Evolutionary conservation across 768 basidiomycete species (phyloP).

Genomic region (Mycena olivaceomarginata): DNA sequence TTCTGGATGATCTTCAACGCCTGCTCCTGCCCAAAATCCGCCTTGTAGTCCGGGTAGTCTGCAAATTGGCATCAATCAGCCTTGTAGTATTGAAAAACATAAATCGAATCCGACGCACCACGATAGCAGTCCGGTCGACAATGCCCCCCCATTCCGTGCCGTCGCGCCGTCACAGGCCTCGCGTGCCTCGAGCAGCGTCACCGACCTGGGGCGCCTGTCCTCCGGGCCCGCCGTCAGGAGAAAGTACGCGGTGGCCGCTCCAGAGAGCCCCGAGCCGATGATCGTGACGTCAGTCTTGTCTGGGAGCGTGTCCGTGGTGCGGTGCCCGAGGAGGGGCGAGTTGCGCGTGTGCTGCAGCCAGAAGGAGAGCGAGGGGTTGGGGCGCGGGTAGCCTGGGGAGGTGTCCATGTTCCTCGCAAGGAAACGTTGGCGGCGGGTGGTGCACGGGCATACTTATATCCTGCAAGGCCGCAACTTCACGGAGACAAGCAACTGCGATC

Average conservation of each 20-base stretch:
- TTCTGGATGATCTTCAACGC: constrained; percentile 51
- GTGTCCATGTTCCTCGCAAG: too few species aligned
- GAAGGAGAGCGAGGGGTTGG: too few species aligned
- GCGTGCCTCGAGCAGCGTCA: constrained; percentile 67
- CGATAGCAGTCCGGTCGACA: constrained; percentile 49
- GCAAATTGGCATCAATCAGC: constrained; percentile 43
- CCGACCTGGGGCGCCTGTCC: constrained; percentile 37
- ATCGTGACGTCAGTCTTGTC: constrained; percentile 50
- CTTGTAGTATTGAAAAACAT: background rate
- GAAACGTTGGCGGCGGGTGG: too few species aligned
- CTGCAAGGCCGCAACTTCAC: too few species aligned
- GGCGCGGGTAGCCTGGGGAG: too few species aligned
- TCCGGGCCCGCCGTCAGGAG: constrained; percentile 46
- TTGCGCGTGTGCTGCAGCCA: too few species aligned
- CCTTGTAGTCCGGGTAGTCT: too few species aligned
- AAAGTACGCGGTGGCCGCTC: constrained; percentile 54
- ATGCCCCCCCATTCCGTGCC: constrained; percentile 53
- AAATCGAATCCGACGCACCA: constrained; percentile 29
- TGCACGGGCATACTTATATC: too few species aligned
- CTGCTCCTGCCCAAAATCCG: constrained; percentile 48
- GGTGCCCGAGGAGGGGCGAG: too few species aligned
- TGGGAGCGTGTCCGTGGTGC: too few species aligned
- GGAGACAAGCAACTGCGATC: too few species aligned
- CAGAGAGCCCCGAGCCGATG: constrained; percentile 59
- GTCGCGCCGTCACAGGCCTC: constrained; percentile 56